Conservation (phyloP, 306 rosid genomes). For the Vigna reflexopilosa region DNA sequence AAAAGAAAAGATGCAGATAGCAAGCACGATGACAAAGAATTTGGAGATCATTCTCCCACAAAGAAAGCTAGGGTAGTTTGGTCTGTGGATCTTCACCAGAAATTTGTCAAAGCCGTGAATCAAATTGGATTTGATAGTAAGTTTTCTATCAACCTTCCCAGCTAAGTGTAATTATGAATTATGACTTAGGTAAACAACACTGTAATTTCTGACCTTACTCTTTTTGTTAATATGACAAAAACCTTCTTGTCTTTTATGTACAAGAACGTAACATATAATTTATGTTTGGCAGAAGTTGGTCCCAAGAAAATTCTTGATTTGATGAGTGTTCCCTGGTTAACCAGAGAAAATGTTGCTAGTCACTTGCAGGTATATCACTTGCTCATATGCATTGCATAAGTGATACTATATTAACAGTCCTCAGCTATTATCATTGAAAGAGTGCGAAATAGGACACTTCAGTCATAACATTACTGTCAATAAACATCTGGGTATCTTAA, state of each 20-base stretch:
- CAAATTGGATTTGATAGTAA: constrained; percentile 87
- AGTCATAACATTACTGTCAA: background rate
- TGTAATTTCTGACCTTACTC: constrained; percentile 12
- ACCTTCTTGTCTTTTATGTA: constrained; percentile 8
- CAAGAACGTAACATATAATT: constrained; percentile 52
- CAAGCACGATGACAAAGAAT: constrained; percentile 67
- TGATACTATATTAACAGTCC: constrained; percentile 18
- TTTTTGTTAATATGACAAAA: constrained; percentile 38
- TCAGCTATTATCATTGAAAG: background rate
- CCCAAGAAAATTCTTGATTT: constrained; percentile 90
- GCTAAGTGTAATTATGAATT: constrained; percentile 3
- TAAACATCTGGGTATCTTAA: constrained; percentile 10
- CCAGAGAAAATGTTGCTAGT: constrained; percentile 89
- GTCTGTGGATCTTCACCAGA: constrained; percentile 94
- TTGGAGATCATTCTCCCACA: constrained; percentile 60
- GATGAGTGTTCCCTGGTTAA: constrained; percentile 85
- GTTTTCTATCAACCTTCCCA: constrained; percentile 42
- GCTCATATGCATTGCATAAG: constrained; percentile 26
- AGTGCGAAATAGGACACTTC: constrained; percentile 1
- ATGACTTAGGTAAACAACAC: background rate
- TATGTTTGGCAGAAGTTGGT: constrained; percentile 84
- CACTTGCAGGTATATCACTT: constrained; percentile 78
- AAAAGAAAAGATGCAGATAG: constrained; percentile 72
- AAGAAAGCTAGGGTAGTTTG: constrained; percentile 89
- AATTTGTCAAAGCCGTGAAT: constrained; percentile 86